Base-by-base conservation (phyloP, 2,329 filamentous ascomycete species). In the Phyllosticta paracitricarpa region DNA sequence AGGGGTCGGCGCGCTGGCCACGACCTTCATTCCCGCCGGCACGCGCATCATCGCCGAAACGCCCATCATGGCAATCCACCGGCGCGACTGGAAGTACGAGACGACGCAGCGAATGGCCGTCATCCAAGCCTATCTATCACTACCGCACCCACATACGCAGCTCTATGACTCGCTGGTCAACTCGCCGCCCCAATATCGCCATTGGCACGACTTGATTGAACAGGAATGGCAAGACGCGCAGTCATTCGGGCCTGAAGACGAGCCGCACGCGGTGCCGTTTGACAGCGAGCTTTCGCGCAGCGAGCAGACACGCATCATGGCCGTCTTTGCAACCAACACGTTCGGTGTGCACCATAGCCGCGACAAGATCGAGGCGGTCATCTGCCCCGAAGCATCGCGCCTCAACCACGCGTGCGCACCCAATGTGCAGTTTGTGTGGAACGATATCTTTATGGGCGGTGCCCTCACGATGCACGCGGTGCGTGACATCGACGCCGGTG, bases 1-100 rank as follows among this genome's bases (percentile, higher is more conserved):
- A 64, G 77, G 77, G 22, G 71, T 76, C 30, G 77, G 77, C 56
- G 71, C 75, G 58, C 71, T 78, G 62, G 77, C 77, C 0, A 64
- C 67, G 3, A 61, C 64, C 8, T n/a, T 56, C 22, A 73, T 79
- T 53, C 60, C 68, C 33, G 67, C 65, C 24, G 75, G 76, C 12
- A 75, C 73, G 1, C 71, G 71, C 30, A 74, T 79, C 58, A 68
- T 79, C 12, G 68, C 68, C 26, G 77, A 79, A 57, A 28, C 63
- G 1, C 72, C 77, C 0, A 70, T 78, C 2, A 67, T 79, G 62
- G 62, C 40, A 10, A 53, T 54, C 10, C 24, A 35, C 9, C 9
- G 10, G 12, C 25, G 35, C 26, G 14, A 52, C 17, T 25, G 6
- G 25, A 10, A 28, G 7, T 56, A 56, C 35, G 40, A 24, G 2